A percentile compares a stretch with the other conserved stretches of the same genome.
Evolutionary conservation across 2,329 filamentous ascomycete species (phyloP).

Genomic region (Fusarium humuli): DNA sequence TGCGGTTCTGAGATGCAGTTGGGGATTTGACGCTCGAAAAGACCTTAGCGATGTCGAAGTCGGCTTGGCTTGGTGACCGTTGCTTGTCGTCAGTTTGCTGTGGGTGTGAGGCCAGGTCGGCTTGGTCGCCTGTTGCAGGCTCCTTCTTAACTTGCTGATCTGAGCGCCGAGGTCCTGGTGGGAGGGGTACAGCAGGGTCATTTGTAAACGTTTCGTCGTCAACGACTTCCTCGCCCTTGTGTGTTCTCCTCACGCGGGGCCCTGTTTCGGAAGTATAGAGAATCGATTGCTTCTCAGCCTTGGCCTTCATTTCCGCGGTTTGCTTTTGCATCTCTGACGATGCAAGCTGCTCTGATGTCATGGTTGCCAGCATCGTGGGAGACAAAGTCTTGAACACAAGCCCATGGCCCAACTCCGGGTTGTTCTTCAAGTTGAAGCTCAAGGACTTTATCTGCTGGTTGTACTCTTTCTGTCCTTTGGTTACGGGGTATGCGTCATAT

Average conservation of each 20-base stretch:
- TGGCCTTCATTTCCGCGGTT: conserved; percentile 80
- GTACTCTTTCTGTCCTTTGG: conserved; percentile 62
- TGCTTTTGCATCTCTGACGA: conserved; percentile 88
- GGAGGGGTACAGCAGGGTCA: conserved; percentile 51
- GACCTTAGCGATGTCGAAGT: conserved; percentile 88
- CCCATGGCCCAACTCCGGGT: conserved; percentile 79
- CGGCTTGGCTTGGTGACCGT: conserved; percentile 65
- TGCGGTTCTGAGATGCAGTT: conserved; percentile 59
- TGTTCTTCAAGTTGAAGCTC: conserved; percentile 89
- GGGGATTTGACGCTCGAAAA: conserved; percentile 87
- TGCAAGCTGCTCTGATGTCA: conserved; percentile 91
- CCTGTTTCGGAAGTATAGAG: conserved; percentile 77
- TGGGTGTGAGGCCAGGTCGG: conserved; percentile 45
- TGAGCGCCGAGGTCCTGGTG: conserved; percentile 39
- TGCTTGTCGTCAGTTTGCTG: conserved; percentile 59
- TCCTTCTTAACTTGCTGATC: conserved; percentile 53
- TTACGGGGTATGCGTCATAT: conserved; percentile 64
- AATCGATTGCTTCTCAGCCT: conserved; percentile 85
- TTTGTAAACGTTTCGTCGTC: conserved; percentile 74
- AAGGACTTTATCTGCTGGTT: conserved; percentile 78
- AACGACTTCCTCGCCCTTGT: conserved; percentile 94
- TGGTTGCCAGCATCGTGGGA: conserved; percentile 82
- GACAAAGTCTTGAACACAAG: conserved; percentile 79
- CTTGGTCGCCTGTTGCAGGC: conserved; percentile 42
- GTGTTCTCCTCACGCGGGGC: conserved; percentile 86